Base-by-base conservation (phyloP, 805 yeast genomes). In the Vanderwaltozyma polyspora region DNA sequence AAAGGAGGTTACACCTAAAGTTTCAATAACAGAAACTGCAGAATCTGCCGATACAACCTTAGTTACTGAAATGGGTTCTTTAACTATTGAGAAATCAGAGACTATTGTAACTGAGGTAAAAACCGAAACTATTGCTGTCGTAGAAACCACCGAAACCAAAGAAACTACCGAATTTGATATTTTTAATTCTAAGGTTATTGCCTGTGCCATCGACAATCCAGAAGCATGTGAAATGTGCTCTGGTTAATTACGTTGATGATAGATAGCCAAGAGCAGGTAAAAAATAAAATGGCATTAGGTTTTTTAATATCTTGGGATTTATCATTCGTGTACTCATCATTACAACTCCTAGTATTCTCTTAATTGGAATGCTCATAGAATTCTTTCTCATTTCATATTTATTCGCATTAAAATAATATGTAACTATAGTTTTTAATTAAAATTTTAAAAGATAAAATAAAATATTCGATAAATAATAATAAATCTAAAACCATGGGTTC, bases 161-260 rank as follows among this genome's bases (percentile, higher is more conserved):
- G 66, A 59, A 25, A 66, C 63, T 45, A 58, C 63, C 16, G 89
- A 78, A 48, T 75, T 67, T 39, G 95, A 89, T 59, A 89, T 89
- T 49, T 91, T 67, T 72, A 84, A 89, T 61, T 80, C 94, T 18
- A 79, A 87, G 63, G 97, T 82, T 23, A 76, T 89, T 63, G 95
- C 95, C 24, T 89, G 98, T 69, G 94, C 96, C 37, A 86, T 91
- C 59, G 78, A 82, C 60, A 89, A 91, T 67, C 96, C 96, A 39
- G 97, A 84, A 66, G 76, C 97, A 33, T 89, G 98, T 66, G 89
- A 89, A 56, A 91, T 91, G 97, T 91, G 98, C 69, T 89, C 97
- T 40, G 97, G 97, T 67, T 91, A 65, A 62, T 37, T 27, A 8
- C 11, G 10, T 27, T 10, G 8, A 17, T 11, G 15, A 10, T 22